Evolutionary conservation across 2,329 filamentous ascomycete species (phyloP).

Genomic region (Cryphonectria radicalis): DNA sequence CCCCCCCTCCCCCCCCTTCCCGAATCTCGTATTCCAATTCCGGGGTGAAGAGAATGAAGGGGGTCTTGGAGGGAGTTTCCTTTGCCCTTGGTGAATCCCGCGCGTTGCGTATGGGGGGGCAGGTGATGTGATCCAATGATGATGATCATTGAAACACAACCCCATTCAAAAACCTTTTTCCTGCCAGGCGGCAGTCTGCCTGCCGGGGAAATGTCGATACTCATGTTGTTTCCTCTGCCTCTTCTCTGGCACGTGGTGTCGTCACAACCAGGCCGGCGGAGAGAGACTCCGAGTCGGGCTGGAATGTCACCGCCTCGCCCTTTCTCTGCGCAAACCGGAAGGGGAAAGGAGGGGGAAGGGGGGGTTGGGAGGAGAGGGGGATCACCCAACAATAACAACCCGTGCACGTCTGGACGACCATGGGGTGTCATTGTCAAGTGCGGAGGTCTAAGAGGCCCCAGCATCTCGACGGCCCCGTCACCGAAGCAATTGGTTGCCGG

Average conservation of each 20-base stretch:
- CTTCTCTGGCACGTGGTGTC: not conserved
- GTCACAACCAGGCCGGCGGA: not conserved
- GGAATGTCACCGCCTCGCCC: conserved; percentile 1
- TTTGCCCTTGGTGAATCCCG: not conserved
- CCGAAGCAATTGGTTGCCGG: not conserved
- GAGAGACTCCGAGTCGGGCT: not conserved
- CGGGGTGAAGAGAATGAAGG: not conserved
- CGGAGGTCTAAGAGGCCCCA: not conserved
- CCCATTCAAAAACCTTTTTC: not conserved
- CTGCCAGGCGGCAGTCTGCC: not conserved
- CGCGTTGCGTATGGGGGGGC: not conserved
- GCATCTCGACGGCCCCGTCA: not conserved
- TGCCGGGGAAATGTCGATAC: not conserved
- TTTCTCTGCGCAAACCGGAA: not conserved
- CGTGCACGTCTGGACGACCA: not conserved
- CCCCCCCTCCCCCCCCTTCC: not conserved
- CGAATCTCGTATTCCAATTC: not conserved
- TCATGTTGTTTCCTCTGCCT: not conserved
- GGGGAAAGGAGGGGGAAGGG: not conserved
- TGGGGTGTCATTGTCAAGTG: not conserved
- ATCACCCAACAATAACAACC: not conserved
- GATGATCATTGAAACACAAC: not conserved
- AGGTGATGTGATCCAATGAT: not conserved
- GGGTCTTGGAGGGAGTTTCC: not conserved
- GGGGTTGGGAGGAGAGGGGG: not conserved